phyloP scores from a whole-genome alignment of 2,329 filamentous ascomycete species.

The Cordyceps farinosa region DNA sequence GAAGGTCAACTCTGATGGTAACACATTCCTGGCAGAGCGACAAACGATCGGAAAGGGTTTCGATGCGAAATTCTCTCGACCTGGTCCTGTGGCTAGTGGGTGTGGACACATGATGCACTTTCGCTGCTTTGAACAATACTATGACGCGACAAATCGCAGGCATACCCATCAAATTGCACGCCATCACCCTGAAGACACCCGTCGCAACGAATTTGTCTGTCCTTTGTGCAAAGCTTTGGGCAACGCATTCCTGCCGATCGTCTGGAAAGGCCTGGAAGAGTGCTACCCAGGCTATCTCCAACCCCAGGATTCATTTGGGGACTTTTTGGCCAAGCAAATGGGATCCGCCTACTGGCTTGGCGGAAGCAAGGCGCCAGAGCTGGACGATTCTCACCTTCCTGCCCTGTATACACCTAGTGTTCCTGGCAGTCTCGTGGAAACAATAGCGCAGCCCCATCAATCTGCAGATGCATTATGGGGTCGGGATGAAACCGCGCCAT shows the following conservation, averaged over 20 bases:
- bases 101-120: conserved; percentile 99
- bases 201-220: conserved; percentile 86
- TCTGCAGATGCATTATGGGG: conserved; percentile 41
- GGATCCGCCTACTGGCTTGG: conserved; percentile 40
- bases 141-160: conserved; percentile 74
- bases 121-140: conserved; percentile 89
- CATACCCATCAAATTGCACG: conserved; percentile 91
- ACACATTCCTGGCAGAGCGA: conserved; percentile 67
- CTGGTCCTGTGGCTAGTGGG: conserved; percentile 80
- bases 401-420: conserved; percentile 35
- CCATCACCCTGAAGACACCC: conserved; percentile 81
- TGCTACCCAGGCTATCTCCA: conserved; percentile 72
- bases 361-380: conserved; percentile 36
- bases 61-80: conserved; percentile 60
- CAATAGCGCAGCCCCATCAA: conserved; percentile 36
- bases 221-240: conserved; percentile 95
- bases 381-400: conserved; percentile 29
- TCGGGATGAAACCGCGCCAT: conserved; percentile 32
- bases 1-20: conserved; percentile 71
- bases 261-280: conserved; percentile 91
- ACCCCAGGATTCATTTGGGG: conserved; percentile 56
- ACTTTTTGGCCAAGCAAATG: conserved; percentile 64
- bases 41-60: conserved; percentile 90
- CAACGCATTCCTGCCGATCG: conserved; percentile 89
- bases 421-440: conserved; percentile 36